These are phyloP conservation scores for Ophiostoma novo-ulmi DNA, from an alignment of 2,329 filamentous ascomycete species.

Conservation along the genomic window DNA sequence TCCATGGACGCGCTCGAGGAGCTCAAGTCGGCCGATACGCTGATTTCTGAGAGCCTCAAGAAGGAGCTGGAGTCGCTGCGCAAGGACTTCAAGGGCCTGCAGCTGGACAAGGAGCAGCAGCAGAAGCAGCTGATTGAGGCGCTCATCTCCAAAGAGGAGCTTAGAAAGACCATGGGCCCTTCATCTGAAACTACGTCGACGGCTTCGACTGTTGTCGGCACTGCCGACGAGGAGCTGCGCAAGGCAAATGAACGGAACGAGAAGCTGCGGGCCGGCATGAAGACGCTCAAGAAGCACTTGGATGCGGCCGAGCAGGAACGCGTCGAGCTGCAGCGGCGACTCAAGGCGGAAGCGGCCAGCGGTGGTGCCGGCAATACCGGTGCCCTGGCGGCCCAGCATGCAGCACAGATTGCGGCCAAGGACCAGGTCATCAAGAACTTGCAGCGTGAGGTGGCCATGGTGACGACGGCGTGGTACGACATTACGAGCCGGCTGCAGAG, in stretches of 20 bases:
- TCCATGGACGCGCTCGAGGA: constrained; percentile 51
- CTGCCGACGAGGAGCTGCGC: constrained; percentile 35
- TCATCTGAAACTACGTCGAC: neutral
- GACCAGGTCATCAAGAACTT: constrained; percentile 62
- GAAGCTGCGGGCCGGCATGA: constrained; percentile 51
- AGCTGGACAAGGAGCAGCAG: constrained; percentile 51
- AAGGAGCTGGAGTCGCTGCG: constrained; percentile 54
- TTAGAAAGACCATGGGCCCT: constrained; percentile 46
- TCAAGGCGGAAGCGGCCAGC: constrained; percentile 50
- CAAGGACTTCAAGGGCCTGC: constrained; percentile 45
- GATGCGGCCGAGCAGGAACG: constrained; percentile 54
- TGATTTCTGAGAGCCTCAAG: constrained; percentile 54
- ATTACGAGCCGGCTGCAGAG: constrained; percentile 72
- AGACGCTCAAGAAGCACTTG: constrained; percentile 57
- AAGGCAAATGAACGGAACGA: constrained; percentile 51
- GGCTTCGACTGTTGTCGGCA: constrained; percentile 16
- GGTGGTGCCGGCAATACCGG: constrained; percentile 41
- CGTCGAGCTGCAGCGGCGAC: constrained; percentile 50
- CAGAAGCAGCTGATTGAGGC: constrained; percentile 57
- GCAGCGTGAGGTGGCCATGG: constrained; percentile 70
- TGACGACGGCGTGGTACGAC: constrained; percentile 82
- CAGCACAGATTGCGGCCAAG: constrained; percentile 41
- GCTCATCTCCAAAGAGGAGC: constrained; percentile 55
- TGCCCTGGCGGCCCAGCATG: constrained; percentile 18
- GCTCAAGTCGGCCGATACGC: constrained; percentile 54